Percentiles rank a stretch among this genome's conserved stretches.
phyloP scores from a whole-genome alignment of 306 rosid species.

The Parietaria judaica region DNA sequence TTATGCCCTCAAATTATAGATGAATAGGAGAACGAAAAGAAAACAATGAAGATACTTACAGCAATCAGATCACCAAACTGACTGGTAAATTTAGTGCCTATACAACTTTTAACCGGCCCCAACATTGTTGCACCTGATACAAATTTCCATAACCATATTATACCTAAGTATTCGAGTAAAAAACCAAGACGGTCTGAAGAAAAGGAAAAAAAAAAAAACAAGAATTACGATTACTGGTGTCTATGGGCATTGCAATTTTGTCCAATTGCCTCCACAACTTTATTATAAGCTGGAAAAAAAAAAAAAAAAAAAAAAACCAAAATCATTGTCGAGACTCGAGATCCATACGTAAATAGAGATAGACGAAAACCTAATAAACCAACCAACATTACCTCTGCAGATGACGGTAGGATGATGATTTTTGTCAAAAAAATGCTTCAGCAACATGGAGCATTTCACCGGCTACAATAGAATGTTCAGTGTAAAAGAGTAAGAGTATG shows the following conservation, averaged over 20 bases:
- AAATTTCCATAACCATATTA: constrained; percentile 17
- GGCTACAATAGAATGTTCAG: constrained; percentile 40
- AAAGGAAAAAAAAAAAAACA: not conserved
- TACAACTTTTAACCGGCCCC: constrained; percentile 94
- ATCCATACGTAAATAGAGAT: constrained; percentile 6
- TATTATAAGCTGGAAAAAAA: constrained; percentile 85
- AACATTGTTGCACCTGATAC: constrained; percentile 71
- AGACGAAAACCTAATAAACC: not conserved
- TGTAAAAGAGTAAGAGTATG: constrained; percentile 4
- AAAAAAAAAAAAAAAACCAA: too few relatives aligned
- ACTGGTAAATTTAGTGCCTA: constrained; percentile 89
- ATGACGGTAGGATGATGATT: constrained; percentile 87
- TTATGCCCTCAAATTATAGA: too few relatives aligned
- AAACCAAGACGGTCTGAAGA: not conserved
- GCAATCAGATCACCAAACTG: constrained; percentile 98
- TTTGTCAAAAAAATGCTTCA: constrained; percentile 81
- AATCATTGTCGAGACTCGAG: constrained; percentile 4
- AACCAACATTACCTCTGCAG: constrained; percentile 61
- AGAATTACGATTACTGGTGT: constrained; percentile 82
- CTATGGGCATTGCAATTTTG: constrained; percentile 81
- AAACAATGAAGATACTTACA: constrained; percentile 45
- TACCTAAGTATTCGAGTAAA: not conserved
- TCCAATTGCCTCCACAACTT: constrained; percentile 97
- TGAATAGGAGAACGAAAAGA: not conserved
- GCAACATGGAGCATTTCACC: constrained; percentile 99